phyloP scores from a whole-genome alignment of 805 yeast genomes.

The Saitoella complicata region DNA sequence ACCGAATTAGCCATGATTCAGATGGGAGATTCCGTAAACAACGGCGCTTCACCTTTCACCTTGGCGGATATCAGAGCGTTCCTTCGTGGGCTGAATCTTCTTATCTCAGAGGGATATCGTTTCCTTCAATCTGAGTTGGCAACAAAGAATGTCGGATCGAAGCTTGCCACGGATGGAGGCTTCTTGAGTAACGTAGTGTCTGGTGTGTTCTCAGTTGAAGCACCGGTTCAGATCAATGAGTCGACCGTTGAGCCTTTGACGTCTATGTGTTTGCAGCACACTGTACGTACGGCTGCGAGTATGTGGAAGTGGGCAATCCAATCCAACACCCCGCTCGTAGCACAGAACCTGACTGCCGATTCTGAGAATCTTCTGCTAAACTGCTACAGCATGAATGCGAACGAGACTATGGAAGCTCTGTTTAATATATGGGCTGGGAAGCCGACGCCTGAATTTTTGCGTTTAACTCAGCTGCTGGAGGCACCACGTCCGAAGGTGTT shows the following conservation, averaged over 20 bases:
- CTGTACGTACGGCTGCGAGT: background rate
- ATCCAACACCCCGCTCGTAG: background rate
- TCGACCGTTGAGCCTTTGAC: constrained; percentile 32
- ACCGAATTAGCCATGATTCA: constrained; percentile 20
- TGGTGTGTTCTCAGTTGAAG: constrained; percentile 63
- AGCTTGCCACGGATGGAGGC: constrained; percentile 27
- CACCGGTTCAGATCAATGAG: constrained; percentile 26
- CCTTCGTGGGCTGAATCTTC: constrained; percentile 11
- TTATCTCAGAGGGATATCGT: constrained; percentile 22
- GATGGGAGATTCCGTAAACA: constrained; percentile 6
- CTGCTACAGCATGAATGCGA: constrained; percentile 29
- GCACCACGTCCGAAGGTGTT: too few species aligned
- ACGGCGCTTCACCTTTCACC: constrained; percentile 3
- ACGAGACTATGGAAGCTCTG: constrained; percentile 1
- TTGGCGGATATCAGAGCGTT: constrained; percentile 11
- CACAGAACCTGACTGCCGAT: constrained; percentile 33
- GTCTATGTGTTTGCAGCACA: background rate
- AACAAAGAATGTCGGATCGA: constrained; percentile 7
- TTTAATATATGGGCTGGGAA: too few species aligned
- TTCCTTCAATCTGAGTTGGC: constrained; percentile 22
- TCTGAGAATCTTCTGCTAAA: constrained; percentile 46
- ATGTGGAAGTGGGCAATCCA: background rate
- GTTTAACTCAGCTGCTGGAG: too few species aligned
- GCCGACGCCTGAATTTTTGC: too few species aligned
- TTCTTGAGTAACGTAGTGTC: constrained; percentile 41